Evolutionary conservation across 1,284 basidiomycete genomes (phyloP).

Genomic region (Entoloma clypeatum): DNA sequence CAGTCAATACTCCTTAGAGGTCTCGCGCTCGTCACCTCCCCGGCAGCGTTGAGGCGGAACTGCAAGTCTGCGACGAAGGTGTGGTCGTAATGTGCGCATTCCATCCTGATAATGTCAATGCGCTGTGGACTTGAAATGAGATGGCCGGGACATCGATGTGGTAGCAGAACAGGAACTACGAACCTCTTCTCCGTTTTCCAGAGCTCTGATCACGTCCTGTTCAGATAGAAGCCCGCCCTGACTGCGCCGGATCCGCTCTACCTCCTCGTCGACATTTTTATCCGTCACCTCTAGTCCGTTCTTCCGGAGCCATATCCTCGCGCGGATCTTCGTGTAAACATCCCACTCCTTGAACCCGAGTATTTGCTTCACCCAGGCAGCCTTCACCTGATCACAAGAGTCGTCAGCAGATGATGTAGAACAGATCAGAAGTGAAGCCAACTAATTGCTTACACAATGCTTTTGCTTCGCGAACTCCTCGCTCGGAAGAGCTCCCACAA

Average conservation of each 20-base stretch:
- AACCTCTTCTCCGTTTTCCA: slow-evolving; percentile 23
- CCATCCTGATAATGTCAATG: slow-evolving; percentile 18
- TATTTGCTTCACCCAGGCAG: slow-evolving; percentile 17
- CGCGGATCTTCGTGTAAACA: slow-evolving; percentile 22
- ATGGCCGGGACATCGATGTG: not conserved
- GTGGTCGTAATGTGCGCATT: slow-evolving; percentile 16
- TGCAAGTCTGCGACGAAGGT: slow-evolving; percentile 13
- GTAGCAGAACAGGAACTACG: slow-evolving; percentile 9
- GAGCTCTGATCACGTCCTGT: slow-evolving; percentile 17
- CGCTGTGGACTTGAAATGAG: slow-evolving; percentile 6
- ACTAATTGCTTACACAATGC: slow-evolving; percentile 8
- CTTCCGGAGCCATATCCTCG: slow-evolving; percentile 22
- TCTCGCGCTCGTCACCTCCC: no score
- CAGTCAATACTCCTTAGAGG: no score
- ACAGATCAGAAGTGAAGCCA: not conserved
- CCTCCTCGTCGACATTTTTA: slow-evolving; percentile 12
- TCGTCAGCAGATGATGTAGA: not conserved
- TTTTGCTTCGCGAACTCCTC: slow-evolving; percentile 19
- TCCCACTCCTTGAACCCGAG: slow-evolving; percentile 14
- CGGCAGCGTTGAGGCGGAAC: no score
- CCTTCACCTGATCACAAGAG: slow-evolving; percentile 16
- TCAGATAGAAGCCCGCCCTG: slow-evolving; percentile 9
- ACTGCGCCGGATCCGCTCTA: not conserved
- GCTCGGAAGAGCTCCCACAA: slow-evolving; percentile 21
- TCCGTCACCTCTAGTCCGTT: slow-evolving; percentile 9